Conservation (phyloP, 2,329 filamentous ascomycete genomes). For the Pseudogymnoascus sp. region DNA sequence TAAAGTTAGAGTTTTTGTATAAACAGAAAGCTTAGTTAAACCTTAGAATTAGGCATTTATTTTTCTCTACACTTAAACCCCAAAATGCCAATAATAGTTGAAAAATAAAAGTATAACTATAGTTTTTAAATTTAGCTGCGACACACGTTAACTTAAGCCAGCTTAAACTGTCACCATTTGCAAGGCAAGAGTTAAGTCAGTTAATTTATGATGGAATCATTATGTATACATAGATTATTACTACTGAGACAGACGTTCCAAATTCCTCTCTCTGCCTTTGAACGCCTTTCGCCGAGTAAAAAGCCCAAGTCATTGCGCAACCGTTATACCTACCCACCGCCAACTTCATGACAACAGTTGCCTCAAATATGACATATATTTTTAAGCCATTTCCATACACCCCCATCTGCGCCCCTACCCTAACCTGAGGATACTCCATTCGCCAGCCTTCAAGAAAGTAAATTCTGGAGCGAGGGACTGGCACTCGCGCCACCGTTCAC, state of each 20-base stretch:
- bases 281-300: not conserved
- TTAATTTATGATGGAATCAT: not conserved
- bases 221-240: slow-evolving; percentile 4
- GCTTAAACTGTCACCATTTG: not conserved
- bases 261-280: not conserved
- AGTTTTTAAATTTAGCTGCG: no score
- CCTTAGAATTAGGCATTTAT: no score
- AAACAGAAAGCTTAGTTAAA: no score
- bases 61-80: no score
- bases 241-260: not conserved
- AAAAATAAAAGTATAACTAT: no score
- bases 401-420: not conserved
- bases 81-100: no score
- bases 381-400: not conserved
- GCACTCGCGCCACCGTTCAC: slow-evolving; percentile 63
- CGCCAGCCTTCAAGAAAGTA: slow-evolving; percentile 49
- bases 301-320: not conserved
- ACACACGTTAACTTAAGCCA: not conserved
- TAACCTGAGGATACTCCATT: not conserved
- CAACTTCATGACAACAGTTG: not conserved
- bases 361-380: not conserved
- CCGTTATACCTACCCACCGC: not conserved
- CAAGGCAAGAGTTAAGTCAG: not conserved
- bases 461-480: slow-evolving; percentile 67
- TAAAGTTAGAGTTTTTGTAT: no score